Percentiles rank a stretch among this genome's conserved stretches.
Conservation (phyloP, 2,329 filamentous ascomycete genomes). For the Pyrenochaeta sp. region DNA sequence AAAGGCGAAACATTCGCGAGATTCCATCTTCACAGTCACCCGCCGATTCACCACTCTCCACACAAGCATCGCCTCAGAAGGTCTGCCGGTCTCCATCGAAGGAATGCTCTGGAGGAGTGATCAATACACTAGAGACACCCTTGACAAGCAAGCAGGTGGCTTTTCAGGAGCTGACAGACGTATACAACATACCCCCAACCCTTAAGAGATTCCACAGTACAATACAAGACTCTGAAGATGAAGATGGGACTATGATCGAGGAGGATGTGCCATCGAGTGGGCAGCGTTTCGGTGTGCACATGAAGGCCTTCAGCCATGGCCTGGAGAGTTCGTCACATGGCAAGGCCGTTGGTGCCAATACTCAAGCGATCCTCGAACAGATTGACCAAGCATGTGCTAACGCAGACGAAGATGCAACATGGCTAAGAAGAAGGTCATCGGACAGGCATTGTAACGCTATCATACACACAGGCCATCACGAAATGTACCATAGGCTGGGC, state of each 20-base stretch:
- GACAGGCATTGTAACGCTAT: slow-evolving; percentile 11
- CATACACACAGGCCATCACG: neutral
- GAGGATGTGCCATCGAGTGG: slow-evolving; percentile 12
- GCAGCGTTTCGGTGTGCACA: slow-evolving; percentile 6
- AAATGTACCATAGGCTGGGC: slow-evolving; percentile 30
- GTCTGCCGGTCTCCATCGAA: slow-evolving; percentile 21
- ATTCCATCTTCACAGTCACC: slow-evolving; percentile 50
- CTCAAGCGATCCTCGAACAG: slow-evolving; percentile 33
- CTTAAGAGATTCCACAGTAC: slow-evolving; percentile 37
- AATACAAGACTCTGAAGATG: slow-evolving; percentile 47
- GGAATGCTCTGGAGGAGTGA: slow-evolving; percentile 18
- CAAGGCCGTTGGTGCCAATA: slow-evolving; percentile 28
- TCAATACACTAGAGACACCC: slow-evolving; percentile 27
- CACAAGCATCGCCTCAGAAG: slow-evolving; percentile 33
- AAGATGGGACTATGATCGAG: slow-evolving; percentile 34
- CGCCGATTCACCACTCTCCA: slow-evolving; percentile 38
- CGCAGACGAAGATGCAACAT: slow-evolving; percentile 8
- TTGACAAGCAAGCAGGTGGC: slow-evolving; percentile 42
- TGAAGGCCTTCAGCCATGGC: slow-evolving; percentile 4
- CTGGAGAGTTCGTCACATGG: neutral
- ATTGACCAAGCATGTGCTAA: slow-evolving; percentile 38
- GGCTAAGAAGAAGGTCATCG: slow-evolving; percentile 6
- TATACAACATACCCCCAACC: slow-evolving; percentile 19
- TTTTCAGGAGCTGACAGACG: slow-evolving; percentile 26
- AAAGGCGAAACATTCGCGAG: slow-evolving; percentile 39